Evolutionary conservation across 768 basidiomycete species (phyloP).

Genomic region (Amyloporia xantha): DNA sequence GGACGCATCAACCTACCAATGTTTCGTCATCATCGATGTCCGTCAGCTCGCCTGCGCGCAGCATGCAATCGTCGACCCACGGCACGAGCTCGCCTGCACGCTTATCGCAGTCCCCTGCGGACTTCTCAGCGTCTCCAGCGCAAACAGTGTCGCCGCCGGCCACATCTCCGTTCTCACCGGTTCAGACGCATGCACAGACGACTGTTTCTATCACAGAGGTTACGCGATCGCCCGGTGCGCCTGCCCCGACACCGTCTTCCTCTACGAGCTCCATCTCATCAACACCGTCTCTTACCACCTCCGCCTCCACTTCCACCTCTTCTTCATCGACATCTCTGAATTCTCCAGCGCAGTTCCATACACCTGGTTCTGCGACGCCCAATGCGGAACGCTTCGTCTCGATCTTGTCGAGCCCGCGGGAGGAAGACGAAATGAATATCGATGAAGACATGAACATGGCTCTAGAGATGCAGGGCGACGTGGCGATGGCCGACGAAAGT

Average conservation of each 20-base stretch:
- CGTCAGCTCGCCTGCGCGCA: not conserved
- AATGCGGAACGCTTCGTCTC: no score
- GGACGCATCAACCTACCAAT: not conserved
- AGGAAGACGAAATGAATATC: no score
- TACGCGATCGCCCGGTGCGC: slow-evolving; percentile 4
- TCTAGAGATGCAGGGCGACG: no score
- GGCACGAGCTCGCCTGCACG: not conserved
- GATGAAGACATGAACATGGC: no score
- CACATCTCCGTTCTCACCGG: not conserved
- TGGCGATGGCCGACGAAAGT: no score
- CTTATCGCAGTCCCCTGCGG: not conserved
- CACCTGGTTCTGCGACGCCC: not conserved
- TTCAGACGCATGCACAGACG: not conserved
- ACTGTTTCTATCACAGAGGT: not conserved
- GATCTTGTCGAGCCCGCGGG: no score
- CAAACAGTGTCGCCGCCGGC: not conserved
- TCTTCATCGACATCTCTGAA: slow-evolving; percentile 4
- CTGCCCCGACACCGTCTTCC: slow-evolving; percentile 7
- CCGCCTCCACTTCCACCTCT: slow-evolving; percentile 8
- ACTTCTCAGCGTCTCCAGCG: no score
- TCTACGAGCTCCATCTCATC: slow-evolving; percentile 10
- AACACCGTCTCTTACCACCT: slow-evolving; percentile 16
- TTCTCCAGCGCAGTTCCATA: not conserved
- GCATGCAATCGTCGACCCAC: no score
- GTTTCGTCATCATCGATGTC: not conserved